phyloP scores from a whole-genome alignment of 2,329 filamentous ascomycete species.

The Pyrenochaeta sp. region DNA sequence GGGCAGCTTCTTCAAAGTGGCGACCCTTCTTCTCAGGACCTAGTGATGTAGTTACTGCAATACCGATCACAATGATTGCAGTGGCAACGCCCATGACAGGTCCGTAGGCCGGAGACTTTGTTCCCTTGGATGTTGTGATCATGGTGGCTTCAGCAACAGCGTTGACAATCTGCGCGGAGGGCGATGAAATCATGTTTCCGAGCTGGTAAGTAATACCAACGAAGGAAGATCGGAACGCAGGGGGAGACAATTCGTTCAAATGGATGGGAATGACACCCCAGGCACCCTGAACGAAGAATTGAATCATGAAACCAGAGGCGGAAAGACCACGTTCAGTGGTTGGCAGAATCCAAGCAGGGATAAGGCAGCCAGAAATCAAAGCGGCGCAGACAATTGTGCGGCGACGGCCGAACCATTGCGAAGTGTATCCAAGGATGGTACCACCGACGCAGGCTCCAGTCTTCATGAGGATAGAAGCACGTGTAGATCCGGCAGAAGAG shows the following conservation, averaged over 20 bases:
- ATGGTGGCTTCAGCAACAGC: slow-evolving; percentile 67
- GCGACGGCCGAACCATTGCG: slow-evolving; percentile 78
- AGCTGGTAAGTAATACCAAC: slow-evolving; percentile 77
- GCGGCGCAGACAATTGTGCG: slow-evolving; percentile 70
- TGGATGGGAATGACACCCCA: slow-evolving; percentile 67
- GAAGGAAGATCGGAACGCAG: slow-evolving; percentile 74
- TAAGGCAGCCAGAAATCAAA: slow-evolving; percentile 67
- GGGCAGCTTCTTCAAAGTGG: slow-evolving; percentile 69
- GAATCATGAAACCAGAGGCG: slow-evolving; percentile 73
- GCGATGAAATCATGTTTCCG: slow-evolving; percentile 77
- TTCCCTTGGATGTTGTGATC: slow-evolving; percentile 63
- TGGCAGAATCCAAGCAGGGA: slow-evolving; percentile 76
- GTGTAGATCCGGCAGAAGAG: slow-evolving; percentile 68
- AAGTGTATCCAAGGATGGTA: slow-evolving; percentile 76
- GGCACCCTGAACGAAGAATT: slow-evolving; percentile 60
- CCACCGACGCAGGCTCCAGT: slow-evolving; percentile 78
- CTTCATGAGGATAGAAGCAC: slow-evolving; percentile 85
- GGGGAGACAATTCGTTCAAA: slow-evolving; percentile 76
- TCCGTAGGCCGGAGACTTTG: slow-evolving; percentile 73
- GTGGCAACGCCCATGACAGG: slow-evolving; percentile 79
- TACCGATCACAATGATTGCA: slow-evolving; percentile 77
- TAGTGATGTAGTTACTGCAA: slow-evolving; percentile 71
- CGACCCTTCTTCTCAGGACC: slow-evolving; percentile 79
- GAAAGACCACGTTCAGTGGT: slow-evolving; percentile 67
- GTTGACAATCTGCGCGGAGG: slow-evolving; percentile 80